Percentiles rank a stretch among this genome's conserved stretches.
phyloP scores from a whole-genome alignment of 2,329 filamentous ascomycete species.

The Stagonosporopsis vannaccii region DNA sequence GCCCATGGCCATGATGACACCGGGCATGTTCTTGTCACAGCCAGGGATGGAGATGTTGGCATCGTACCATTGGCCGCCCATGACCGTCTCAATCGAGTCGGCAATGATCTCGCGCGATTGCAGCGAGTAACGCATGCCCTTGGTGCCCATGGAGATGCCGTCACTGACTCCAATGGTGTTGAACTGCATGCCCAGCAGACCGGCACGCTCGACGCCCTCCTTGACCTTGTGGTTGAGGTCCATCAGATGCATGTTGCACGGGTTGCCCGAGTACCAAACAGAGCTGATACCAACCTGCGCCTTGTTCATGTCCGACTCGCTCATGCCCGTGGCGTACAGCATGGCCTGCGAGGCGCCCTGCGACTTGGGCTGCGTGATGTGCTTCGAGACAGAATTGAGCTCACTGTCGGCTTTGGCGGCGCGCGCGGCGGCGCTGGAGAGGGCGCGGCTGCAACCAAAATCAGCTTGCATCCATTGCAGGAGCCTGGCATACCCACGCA shows the following conservation, averaged over 20 bases:
- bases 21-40: slow-evolving; percentile 98
- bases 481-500: slow-evolving; percentile 30
- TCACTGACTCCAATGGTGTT: slow-evolving; percentile 99
- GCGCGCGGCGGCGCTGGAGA: slow-evolving; percentile 44
- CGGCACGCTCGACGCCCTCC: slow-evolving; percentile 75
- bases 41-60: slow-evolving; percentile 95
- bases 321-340: slow-evolving; percentile 94
- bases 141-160: slow-evolving; percentile 97
- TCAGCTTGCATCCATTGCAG: not conserved
- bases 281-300: slow-evolving; percentile 97
- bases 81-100: slow-evolving; percentile 98
- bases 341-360: slow-evolving; percentile 99
- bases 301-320: slow-evolving; percentile 89
- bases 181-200: slow-evolving; percentile 93
- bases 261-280: slow-evolving; percentile 97
- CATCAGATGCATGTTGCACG: slow-evolving; percentile 98
- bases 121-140: slow-evolving; percentile 93
- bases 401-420: slow-evolving; percentile 43
- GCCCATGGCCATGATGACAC: slow-evolving; percentile 78
- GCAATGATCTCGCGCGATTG: slow-evolving; percentile 97
- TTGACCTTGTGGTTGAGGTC: slow-evolving; percentile 83
- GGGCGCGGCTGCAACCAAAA: slow-evolving; percentile 36
- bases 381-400: slow-evolving; percentile 79
- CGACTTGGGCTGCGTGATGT: slow-evolving; percentile 95
- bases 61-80: slow-evolving; percentile 99